Evolutionary conservation across 176 grass and related monocot species (phyloP).

Genomic region (Paspalum notatum): DNA sequence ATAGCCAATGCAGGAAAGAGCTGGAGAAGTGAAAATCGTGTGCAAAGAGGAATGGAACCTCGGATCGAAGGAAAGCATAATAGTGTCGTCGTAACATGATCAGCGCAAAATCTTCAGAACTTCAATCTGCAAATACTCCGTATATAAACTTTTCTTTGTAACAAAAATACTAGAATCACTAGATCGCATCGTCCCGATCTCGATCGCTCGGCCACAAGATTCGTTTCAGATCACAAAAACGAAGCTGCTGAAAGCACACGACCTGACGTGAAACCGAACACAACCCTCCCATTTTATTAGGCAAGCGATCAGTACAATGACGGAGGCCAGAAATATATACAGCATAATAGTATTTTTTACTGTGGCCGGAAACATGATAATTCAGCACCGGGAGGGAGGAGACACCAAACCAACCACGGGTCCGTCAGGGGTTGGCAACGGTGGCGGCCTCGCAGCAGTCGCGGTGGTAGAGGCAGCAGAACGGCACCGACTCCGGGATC

Average conservation of each 20-base stretch:
- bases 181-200: not conserved
- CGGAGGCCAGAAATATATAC: not conserved
- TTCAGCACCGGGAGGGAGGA: not conserved
- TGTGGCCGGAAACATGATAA: not conserved
- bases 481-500: not conserved
- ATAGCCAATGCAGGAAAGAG: not conserved
- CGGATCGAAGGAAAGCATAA: not conserved
- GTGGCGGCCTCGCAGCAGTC: constrained; percentile 21
- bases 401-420: not conserved
- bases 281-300: constrained; percentile 16
- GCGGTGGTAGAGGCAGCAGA: constrained; percentile 32
- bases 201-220: not conserved
- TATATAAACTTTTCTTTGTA: too few relatives aligned
- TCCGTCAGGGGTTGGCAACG: constrained; percentile 1
- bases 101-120: not conserved
- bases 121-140: not conserved
- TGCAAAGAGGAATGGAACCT: too few relatives aligned
- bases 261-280: not conserved
- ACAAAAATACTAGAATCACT: constrained; percentile 1
- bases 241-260: not conserved
- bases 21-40: too few relatives aligned
- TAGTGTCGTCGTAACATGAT: not conserved
- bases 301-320: not conserved
- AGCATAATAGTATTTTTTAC: too few relatives aligned
- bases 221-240: not conserved